phyloP scores from a whole-genome alignment of 768 basidiomycete genomes.

The Chalciporus piperatus region DNA sequence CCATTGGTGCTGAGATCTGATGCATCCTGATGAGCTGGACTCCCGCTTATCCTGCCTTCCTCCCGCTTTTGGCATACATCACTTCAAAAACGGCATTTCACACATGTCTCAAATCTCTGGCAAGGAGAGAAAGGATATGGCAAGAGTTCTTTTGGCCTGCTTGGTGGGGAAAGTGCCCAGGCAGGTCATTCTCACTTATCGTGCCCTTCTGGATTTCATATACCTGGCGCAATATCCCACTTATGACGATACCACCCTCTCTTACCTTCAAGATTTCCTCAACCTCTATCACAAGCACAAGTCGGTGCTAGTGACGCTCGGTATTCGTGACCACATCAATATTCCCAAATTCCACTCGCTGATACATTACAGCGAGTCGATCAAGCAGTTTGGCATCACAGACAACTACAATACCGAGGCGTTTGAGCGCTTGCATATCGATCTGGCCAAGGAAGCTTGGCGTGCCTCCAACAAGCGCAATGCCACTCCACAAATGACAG shows the following conservation, averaged over 20 bases:
- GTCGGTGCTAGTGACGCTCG: conserved; percentile 28
- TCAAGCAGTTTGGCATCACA: conserved; percentile 26
- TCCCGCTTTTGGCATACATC: no score
- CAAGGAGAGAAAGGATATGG: no score
- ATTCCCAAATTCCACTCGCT: conserved; percentile 37
- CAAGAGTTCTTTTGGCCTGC: no score
- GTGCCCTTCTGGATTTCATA: conserved; percentile 36
- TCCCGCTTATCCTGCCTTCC: no score
- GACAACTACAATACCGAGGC: conserved; percentile 37
- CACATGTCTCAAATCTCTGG: no score
- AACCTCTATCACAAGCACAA: conserved; percentile 28
- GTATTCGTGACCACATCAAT: conserved; percentile 31
- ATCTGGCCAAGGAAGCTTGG: conserved; percentile 36
- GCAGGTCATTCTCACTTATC: background rate
- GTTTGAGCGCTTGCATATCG: conserved; percentile 37
- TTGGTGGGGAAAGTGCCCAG: background rate
- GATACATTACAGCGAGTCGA: conserved; percentile 26
- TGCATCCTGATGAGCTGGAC: no score
- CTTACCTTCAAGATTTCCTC: conserved; percentile 20
- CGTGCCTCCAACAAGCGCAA: conserved; percentile 22
- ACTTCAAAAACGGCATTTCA: no score
- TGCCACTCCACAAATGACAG: conserved; percentile 5
- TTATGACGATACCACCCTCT: conserved; percentile 29
- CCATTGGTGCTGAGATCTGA: no score
- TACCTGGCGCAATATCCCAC: conserved; percentile 34